Percentiles rank a stretch among this genome's conserved stretches.
Evolutionary conservation across 2,329 filamentous ascomycete species (phyloP).

Genomic region (Cercospora citrullina): DNA sequence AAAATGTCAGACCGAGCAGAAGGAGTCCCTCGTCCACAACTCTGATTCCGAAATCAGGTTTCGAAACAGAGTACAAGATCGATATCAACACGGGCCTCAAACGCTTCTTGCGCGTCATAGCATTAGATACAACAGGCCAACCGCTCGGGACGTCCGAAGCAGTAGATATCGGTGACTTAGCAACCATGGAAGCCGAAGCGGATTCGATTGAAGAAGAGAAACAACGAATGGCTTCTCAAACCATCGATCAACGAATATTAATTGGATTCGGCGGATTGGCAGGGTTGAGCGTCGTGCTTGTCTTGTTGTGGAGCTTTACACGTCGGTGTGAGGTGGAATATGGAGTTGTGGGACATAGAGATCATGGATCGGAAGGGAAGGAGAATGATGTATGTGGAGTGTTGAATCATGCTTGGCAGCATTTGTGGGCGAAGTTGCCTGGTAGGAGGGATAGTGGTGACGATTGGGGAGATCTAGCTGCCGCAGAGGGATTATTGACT

Average conservation of each 20-base stretch:
- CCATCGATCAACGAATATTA: conserved; percentile 8
- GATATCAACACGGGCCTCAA: conserved; percentile 6
- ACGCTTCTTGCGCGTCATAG: conserved; percentile 29
- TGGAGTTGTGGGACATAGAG: neutral
- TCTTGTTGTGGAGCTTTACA: neutral
- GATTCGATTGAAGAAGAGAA: conserved; percentile 10
- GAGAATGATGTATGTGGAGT: neutral
- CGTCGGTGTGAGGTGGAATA: neutral
- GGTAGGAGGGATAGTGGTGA: neutral
- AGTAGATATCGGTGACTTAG: conserved; percentile 20
- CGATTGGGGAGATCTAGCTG: neutral
- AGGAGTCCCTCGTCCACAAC: neutral
- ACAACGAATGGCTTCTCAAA: neutral
- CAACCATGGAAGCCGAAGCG: neutral
- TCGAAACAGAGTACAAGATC: conserved; percentile 21
- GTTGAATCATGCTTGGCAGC: neutral
- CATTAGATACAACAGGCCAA: conserved; percentile 26
- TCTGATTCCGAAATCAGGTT: conserved; percentile 21
- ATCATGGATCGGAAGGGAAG: neutral
- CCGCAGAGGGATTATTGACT: neutral
- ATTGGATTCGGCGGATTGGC: conserved; percentile 19
- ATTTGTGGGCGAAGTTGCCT: neutral
- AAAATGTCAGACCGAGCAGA: neutral
- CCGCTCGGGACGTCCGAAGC: conserved; percentile 19
- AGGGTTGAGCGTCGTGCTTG: conserved; percentile 16